Conservation (phyloP, 192 early-diverging fungal genomes). For the Backusella westeae region DNA sequence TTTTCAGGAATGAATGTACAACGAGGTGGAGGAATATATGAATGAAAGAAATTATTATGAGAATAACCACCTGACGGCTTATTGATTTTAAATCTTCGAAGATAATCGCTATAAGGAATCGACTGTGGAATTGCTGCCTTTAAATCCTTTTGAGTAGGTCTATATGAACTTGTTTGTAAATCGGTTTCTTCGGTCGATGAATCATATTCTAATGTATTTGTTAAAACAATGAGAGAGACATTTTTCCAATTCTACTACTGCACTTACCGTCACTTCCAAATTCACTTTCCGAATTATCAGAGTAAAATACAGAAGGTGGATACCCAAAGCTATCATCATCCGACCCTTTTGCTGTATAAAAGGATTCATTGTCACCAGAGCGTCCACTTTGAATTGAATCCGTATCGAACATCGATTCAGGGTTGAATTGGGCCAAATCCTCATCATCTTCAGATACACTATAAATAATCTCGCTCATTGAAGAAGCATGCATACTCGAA, state of each 20-base stretch:
- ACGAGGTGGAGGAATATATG: conserved; percentile 50
- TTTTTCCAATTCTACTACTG: neutral
- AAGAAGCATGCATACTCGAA: neutral
- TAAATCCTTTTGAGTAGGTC: conserved; percentile 1
- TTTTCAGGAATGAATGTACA: conserved; percentile 38
- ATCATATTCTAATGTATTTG: neutral
- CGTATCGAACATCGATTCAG: neutral
- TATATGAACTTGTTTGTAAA: neutral
- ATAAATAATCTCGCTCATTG: neutral
- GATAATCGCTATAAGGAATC: conserved; percentile 20
- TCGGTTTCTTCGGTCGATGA: neutral
- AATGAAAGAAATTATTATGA: conserved; percentile 29
- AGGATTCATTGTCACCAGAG: conserved; percentile 22
- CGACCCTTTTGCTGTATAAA: conserved; percentile 19
- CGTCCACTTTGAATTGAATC: neutral
- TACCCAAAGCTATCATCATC: conserved; percentile 13
- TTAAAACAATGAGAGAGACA: neutral
- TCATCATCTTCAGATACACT: neutral
- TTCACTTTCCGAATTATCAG: conserved; percentile 23
- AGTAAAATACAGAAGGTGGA: neutral
- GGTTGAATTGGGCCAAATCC: neutral
- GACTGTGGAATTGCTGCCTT: conserved; percentile 18
- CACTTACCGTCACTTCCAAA: conserved; percentile 13
- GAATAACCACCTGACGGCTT: neutral
- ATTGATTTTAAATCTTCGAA: conserved; percentile 9